phyloP scores from a whole-genome alignment of 1,284 basidiomycete genomes.

The Apiotrichum gamsii region DNA sequence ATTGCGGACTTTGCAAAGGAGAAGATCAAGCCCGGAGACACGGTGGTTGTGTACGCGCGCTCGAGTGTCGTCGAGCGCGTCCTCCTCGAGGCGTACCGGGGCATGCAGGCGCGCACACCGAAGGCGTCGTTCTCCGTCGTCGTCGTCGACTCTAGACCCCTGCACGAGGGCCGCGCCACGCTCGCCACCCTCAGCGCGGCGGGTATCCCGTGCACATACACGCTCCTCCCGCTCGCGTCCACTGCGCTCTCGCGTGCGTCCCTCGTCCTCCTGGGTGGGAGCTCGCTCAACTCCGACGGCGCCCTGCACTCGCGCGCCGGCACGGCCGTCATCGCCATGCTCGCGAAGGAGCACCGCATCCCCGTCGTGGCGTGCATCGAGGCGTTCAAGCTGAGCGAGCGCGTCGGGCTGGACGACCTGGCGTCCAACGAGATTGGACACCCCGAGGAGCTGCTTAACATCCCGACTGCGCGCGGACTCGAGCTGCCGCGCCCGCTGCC shows the following conservation, averaged over 20 bases:
- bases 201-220: conserved; percentile 83
- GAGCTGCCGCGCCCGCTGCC: conserved; percentile 11
- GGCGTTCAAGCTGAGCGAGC: conserved; percentile 96
- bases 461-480: conserved; percentile 19
- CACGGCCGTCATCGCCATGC: conserved; percentile 92
- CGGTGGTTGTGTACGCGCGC: conserved; percentile 87
- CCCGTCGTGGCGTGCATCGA: conserved; percentile 97
- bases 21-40: conserved; percentile 91
- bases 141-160: conserved; percentile 87
- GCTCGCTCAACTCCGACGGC: conserved; percentile 90
- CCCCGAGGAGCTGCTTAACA: conserved; percentile 26
- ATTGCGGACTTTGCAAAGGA: conserved; percentile 81
- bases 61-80: conserved; percentile 92
- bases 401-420: conserved; percentile 87
- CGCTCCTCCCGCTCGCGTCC: conserved; percentile 79
- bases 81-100: conserved; percentile 62
- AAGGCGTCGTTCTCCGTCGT: conserved; percentile 80
- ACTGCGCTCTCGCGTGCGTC: conserved; percentile 72
- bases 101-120: conserved; percentile 53
- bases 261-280: conserved; percentile 84
- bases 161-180: conserved; percentile 83
- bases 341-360: conserved; percentile 80
- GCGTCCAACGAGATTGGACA: conserved; percentile 90
- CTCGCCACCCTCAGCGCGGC: conserved; percentile 65
- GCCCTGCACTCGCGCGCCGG: conserved; percentile 90